Conservation (phyloP, 2,329 filamentous ascomycete genomes). For the Aspergillus sp. region DNA sequence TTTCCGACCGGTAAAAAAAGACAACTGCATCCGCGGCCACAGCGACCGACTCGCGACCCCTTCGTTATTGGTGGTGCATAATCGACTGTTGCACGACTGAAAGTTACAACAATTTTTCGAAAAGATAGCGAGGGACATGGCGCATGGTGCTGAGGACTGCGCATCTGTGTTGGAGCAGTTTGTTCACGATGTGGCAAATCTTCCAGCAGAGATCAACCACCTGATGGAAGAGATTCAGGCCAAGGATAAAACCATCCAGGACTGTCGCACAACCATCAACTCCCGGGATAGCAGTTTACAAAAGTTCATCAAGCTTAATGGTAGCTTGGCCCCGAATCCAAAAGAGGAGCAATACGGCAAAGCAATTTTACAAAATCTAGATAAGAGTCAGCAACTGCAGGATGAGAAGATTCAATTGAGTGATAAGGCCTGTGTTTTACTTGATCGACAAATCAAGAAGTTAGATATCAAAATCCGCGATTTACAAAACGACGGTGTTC, state of each 20-base stretch:
- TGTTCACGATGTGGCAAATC: conserved; percentile 59
- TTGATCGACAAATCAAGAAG: conserved; percentile 60
- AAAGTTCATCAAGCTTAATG: conserved; percentile 61
- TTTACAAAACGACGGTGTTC: conserved; percentile 54
- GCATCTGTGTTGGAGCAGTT: conserved; percentile 62
- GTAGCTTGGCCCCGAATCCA: conserved; percentile 56
- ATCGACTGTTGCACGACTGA: no score
- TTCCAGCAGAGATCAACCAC: conserved; percentile 61
- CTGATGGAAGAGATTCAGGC: conserved; percentile 63
- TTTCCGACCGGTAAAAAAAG: no score
- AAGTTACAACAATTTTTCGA: no score
- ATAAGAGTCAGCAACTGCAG: conserved; percentile 54
- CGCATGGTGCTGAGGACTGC: conserved; percentile 53
- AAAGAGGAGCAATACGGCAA: conserved; percentile 60
- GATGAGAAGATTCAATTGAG: conserved; percentile 58
- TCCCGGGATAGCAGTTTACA: conserved; percentile 58
- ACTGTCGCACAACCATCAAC: conserved; percentile 52
- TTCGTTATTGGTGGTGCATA: no score
- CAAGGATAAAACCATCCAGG: conserved; percentile 58
- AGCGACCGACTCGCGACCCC: no score
- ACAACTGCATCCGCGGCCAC: no score
- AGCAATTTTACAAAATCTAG: conserved; percentile 53
- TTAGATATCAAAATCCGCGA: conserved; percentile 59
- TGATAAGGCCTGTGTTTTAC: conserved; percentile 55
- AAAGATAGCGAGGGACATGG: conserved; percentile 27